A percentile compares a stretch with the other conserved stretches of the same genome.
Conservation (phyloP, 495 filamentous ascomycete species). For the Aspergillus hancockii region DNA sequence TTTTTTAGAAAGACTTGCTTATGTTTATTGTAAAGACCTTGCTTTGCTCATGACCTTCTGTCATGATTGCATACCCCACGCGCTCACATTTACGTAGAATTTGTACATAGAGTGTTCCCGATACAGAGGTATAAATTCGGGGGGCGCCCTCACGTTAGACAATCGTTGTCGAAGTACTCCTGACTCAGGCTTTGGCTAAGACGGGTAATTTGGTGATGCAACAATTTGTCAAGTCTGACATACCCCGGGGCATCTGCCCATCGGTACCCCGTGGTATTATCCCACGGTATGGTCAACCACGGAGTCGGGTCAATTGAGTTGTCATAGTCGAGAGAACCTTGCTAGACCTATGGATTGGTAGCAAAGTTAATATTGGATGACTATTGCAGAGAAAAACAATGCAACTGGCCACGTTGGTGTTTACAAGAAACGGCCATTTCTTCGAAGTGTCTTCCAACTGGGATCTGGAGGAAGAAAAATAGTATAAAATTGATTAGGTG, state of each 20-base stretch:
- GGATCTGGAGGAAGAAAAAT: no score
- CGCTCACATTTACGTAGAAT: constrained; percentile 39
- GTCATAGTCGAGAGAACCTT: background rate
- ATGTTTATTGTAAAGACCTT: background rate
- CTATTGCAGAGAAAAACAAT: no score
- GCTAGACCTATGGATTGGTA: constrained; percentile 22
- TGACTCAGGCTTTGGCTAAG: background rate
- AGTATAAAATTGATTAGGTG: no score
- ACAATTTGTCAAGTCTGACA: constrained; percentile 41
- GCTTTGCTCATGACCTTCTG: constrained; percentile 19
- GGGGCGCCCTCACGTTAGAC: no score
- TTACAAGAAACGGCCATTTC: no score
- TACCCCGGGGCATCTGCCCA: constrained; percentile 11
- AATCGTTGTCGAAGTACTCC: no score
- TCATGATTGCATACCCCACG: constrained; percentile 37
- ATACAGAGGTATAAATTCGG: constrained; percentile 22
- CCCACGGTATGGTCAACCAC: background rate
- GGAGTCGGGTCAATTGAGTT: no score
- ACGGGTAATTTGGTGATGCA: constrained; percentile 29
- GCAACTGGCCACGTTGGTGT: no score
- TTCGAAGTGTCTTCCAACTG: no score
- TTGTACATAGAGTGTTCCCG: no score
- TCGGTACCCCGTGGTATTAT: no score
- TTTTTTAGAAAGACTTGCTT: constrained; percentile 3
- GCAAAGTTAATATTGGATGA: background rate